Percentiles rank a stretch among this genome's conserved stretches.
These are phyloP conservation scores for Arthrobotrys sphaeroides DNA, from an alignment of 2,329 filamentous ascomycete species.

Conservation along the genomic window DNA sequence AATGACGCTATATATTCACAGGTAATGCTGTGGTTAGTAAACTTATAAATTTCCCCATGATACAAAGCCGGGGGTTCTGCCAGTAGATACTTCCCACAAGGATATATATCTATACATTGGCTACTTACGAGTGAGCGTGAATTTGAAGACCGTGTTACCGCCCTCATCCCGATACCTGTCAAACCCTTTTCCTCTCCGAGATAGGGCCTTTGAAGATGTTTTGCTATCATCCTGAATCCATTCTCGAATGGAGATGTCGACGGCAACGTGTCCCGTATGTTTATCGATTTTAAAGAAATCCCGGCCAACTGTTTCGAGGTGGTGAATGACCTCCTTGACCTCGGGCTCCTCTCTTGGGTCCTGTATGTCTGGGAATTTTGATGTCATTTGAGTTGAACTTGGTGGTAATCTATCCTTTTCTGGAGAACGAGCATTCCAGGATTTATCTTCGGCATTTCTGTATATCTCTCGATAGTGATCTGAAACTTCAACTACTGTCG, in stretches of 20 bases:
- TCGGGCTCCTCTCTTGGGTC: slow-evolving; percentile 13
- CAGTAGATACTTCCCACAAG: no score
- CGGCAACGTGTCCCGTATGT: slow-evolving; percentile 6
- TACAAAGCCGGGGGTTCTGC: no score
- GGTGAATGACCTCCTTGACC: slow-evolving; percentile 16
- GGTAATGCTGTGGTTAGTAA: background rate
- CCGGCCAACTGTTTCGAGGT: background rate
- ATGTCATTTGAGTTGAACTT: background rate
- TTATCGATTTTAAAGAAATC: slow-evolving; percentile 23
- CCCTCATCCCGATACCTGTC: background rate
- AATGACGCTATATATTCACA: slow-evolving; percentile 13
- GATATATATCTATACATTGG: no score
- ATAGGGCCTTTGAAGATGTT: background rate
- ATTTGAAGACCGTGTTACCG: slow-evolving; percentile 22
- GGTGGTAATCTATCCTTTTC: no score
- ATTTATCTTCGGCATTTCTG: background rate
- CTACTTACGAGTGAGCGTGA: slow-evolving; percentile 23
- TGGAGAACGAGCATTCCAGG: background rate
- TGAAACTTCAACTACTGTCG: slow-evolving; percentile 7
- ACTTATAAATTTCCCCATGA: background rate
- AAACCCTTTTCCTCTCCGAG: background rate
- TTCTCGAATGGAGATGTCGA: slow-evolving; percentile 24
- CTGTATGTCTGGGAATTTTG: background rate
- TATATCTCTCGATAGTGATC: slow-evolving; percentile 33
- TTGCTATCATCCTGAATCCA: slow-evolving; percentile 28